Conservation (phyloP, 192 early-diverging fungal genomes). For the Bifiguratus adelaidae region DNA sequence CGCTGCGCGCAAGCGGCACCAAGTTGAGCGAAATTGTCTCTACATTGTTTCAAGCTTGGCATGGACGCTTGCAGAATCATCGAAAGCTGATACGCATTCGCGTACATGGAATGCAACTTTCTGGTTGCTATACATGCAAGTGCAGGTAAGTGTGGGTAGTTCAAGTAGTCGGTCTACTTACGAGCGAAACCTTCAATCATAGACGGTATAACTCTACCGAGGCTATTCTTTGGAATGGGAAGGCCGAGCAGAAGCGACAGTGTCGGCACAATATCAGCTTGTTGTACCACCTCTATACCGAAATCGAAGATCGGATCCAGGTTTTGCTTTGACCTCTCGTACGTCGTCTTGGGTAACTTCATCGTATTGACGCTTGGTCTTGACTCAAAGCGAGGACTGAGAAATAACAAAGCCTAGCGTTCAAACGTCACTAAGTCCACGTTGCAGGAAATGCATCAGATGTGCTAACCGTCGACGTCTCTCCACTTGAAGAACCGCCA, state of each 20-base stretch:
- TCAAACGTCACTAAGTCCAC: no score
- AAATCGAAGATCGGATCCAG: conserved; percentile 16
- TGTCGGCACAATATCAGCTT: conserved; percentile 88
- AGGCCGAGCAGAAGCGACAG: conserved; percentile 69
- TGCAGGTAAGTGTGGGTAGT: no score
- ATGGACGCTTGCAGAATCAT: conserved; percentile 14
- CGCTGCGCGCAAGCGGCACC: no score
- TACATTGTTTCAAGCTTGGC: background rate
- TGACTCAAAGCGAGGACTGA: conserved; percentile 29
- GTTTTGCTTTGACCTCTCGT: conserved; percentile 1
- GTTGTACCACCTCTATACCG: conserved; percentile 53
- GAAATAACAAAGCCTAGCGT: conserved; percentile 27
- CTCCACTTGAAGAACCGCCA: conserved; percentile 40
- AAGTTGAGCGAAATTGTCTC: no score
- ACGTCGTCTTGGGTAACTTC: conserved; percentile 3
- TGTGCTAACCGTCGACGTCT: conserved; percentile 36
- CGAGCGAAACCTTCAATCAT: no score
- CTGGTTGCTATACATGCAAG: no score
- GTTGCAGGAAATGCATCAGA: background rate
- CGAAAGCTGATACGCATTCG: conserved; percentile 51
- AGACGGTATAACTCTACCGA: conserved; percentile 79
- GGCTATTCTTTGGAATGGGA: conserved; percentile 88
- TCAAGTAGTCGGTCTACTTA: no score
- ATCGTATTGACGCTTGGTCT: conserved; percentile 7
- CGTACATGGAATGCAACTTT: conserved; percentile 43